Evolutionary conservation across 2,329 filamentous ascomycete species (phyloP).

Genomic region (Neonectria ditissima): DNA sequence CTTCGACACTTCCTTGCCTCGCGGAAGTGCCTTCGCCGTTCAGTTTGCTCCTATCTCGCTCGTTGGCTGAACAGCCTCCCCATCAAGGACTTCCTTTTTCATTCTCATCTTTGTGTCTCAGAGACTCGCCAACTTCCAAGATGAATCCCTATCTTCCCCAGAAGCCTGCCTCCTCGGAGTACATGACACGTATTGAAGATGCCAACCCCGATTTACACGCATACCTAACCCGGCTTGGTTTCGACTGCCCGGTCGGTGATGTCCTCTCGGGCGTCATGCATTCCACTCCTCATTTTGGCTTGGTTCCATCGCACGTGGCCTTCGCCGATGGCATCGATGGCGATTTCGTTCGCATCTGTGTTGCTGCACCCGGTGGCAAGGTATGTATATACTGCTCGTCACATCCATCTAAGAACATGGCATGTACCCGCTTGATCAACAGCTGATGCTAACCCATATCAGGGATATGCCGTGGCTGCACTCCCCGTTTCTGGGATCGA

Average conservation of each 20-base stretch:
- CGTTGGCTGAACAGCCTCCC: not conserved
- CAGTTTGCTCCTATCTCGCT: not conserved
- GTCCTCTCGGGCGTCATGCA: not conserved
- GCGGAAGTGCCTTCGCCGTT: not conserved
- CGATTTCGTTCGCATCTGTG: not conserved
- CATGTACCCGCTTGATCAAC: not conserved
- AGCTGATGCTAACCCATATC: not conserved
- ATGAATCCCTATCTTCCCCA: not conserved
- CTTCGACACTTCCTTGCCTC: not conserved
- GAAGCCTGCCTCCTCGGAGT: constrained; percentile 1
- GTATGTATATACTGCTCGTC: constrained; percentile 3
- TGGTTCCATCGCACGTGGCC: not conserved
- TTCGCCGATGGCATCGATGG: not conserved
- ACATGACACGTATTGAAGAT: not conserved
- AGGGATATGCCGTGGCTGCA: constrained; percentile 10
- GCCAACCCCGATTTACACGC: constrained; percentile 10
- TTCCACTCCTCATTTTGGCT: not conserved
- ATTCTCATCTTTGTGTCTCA: not conserved
- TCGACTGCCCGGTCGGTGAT: not conserved
- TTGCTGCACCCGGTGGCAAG: constrained; percentile 14
- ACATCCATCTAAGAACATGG: not conserved
- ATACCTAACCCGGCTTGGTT: not conserved
- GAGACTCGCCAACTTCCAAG: not conserved
- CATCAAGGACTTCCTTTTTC: not conserved
- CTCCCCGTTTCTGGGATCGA: not conserved